Conservation (phyloP, 257 asterid species). For the Agastache rugosa region DNA sequence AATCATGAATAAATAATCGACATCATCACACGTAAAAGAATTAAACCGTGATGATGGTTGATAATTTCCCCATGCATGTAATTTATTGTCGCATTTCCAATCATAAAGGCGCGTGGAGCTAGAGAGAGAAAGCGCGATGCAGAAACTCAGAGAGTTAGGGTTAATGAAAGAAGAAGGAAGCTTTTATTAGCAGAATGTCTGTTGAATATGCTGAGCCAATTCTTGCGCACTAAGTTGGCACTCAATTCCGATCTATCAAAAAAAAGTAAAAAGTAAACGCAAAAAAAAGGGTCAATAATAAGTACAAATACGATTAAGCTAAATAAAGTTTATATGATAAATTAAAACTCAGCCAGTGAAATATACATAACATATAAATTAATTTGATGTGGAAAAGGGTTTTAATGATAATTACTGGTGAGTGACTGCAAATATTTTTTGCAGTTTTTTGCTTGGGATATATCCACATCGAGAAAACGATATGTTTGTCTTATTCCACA, state of each 20-base stretch:
- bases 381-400: too few species aligned
- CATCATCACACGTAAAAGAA: constrained; percentile 11
- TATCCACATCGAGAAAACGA: too few species aligned
- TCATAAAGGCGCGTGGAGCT: background rate
- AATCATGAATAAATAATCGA: background rate
- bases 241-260: constrained; percentile 81
- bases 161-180: constrained; percentile 18
- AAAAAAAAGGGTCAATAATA: background rate
- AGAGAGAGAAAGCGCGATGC: background rate
- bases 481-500: too few species aligned
- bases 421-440: too few species aligned
- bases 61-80: constrained; percentile 35
- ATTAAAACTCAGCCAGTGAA: too few species aligned
- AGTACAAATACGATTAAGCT: background rate
- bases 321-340: background rate
- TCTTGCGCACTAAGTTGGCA: constrained; percentile 98
- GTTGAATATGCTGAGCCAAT: constrained; percentile 86
- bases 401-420: too few species aligned
- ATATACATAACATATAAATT: too few species aligned
- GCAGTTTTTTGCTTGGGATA: too few species aligned
- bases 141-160: constrained; percentile 20
- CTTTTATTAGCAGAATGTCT: constrained; percentile 71
- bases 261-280: background rate
- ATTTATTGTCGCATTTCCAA: constrained; percentile 36
- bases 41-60: constrained; percentile 2